Base-by-base conservation (phyloP, 2,329 filamentous ascomycete genomes). In the Beauveria pseudobassiana region DNA sequence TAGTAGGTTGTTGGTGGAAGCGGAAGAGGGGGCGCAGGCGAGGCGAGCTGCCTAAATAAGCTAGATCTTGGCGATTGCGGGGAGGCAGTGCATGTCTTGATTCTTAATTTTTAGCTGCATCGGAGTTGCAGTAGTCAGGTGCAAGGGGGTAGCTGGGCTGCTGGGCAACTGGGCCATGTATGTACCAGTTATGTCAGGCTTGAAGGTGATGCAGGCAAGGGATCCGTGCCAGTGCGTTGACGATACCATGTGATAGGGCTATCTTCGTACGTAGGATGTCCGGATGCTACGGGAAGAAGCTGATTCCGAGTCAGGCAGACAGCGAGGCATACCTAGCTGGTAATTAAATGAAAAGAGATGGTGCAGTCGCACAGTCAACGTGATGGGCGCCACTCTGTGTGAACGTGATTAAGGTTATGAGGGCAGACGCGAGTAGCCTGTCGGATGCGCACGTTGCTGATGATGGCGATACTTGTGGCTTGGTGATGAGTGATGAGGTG, bases 71-170 rank as follows among this genome's bases (percentile, higher is more conserved):
- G 42, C 58, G 58, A 60, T 60, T 61, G 59, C 14, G 59, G 59
- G 59, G 59, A 61, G 59, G 59, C 59, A 38, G 59, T 61, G 59
- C 59, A 61, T 54, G 50, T 48, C 38, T 54, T 54, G 34, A 28
- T 10, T 50, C n/a, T 48, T 28, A 54, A 43, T 22, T 40, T 46
- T 60, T 22, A 42, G 56, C 24, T 28, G 46, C 57, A 52, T 42
- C 20, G 30, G 56, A 51, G 46, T 5, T 34, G 12, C 24, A 43
- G 24, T 34, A 34, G 28, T 28, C 18, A 51, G n/a, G n/a, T 6
- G 20, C 34, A 20, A 43, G 42, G 42, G 42, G 42, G 42, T 18
- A 43, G 42, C 42, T 14, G 40, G 14, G 38, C 5, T 18, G 38
- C 14, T 20, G n/a, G n/a, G 42, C 16, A 43, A 10, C 18, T 43